phyloP scores from a whole-genome alignment of 2,329 filamentous ascomycete genomes.

The Aureobasidium namibiae region DNA sequence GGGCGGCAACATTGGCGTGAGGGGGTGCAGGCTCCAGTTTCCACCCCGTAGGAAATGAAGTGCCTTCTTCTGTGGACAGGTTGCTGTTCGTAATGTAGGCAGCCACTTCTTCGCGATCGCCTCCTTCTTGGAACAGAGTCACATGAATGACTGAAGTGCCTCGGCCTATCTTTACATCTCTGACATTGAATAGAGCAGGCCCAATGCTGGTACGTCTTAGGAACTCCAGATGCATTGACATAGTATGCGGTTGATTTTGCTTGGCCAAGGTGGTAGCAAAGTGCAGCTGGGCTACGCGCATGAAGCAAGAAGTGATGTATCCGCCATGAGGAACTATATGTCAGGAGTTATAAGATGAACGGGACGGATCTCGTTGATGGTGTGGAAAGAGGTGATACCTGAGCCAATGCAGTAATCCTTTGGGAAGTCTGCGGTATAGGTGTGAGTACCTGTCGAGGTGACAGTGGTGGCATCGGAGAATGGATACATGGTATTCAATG shows the following conservation, averaged over 20 bases:
- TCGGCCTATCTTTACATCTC: slow-evolving; percentile 56
- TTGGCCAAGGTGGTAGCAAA: slow-evolving; percentile 50
- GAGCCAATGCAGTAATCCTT: slow-evolving; percentile 59
- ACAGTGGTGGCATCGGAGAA: slow-evolving; percentile 44
- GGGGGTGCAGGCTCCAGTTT: slow-evolving; percentile 38
- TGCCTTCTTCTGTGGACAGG: slow-evolving; percentile 49
- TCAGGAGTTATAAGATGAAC: neutral
- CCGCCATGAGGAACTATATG: slow-evolving; percentile 60
- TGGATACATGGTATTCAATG: slow-evolving; percentile 23
- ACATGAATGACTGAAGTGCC: slow-evolving; percentile 58
- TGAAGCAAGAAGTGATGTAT: slow-evolving; percentile 56
- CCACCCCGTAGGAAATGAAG: slow-evolving; percentile 49
- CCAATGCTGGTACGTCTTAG: slow-evolving; percentile 55
- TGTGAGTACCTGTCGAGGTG: slow-evolving; percentile 44
- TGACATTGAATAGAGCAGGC: slow-evolving; percentile 48
- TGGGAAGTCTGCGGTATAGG: slow-evolving; percentile 48
- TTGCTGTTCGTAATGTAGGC: slow-evolving; percentile 59
- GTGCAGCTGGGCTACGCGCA: slow-evolving; percentile 51
- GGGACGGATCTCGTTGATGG: neutral
- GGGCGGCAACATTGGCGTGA: slow-evolving; percentile 33
- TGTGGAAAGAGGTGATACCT: slow-evolving; percentile 34
- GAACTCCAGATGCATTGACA: slow-evolving; percentile 58
- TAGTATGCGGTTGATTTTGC: slow-evolving; percentile 54
- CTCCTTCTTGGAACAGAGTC: slow-evolving; percentile 43
- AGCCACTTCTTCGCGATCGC: slow-evolving; percentile 48